Evolutionary conservation across 1,139 yeast species (phyloP), one percentile per base, ranked within the genome.

Genomic region (Saccharomycopsis hybrid): DNA sequence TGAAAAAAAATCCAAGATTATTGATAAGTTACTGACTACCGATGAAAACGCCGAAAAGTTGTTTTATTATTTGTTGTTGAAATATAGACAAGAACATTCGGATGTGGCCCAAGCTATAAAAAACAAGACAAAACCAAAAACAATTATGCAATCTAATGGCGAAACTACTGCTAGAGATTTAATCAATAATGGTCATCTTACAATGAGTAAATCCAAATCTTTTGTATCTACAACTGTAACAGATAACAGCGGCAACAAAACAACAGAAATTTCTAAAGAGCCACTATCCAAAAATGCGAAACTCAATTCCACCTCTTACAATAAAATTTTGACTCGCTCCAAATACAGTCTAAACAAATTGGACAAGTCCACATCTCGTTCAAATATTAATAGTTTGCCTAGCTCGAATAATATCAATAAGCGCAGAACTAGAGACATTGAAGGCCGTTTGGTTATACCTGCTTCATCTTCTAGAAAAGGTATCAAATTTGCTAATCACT

Each of bases 31-130:
- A 42, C 59, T 84, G 46, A 72, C 82, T 2, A 72, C 78, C 0
- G 77, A 72, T 31, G 76, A 80, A 50, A 85, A 84, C 57, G 79
- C 95, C 1, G 98, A 94, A 61, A 94, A 92, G 70, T 80, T 92
- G 51, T 92, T 92, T 59, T 94, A 92, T 66, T 84, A 88, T 55
- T 69, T 94, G 52, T 71, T 92, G 55, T 72, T 84, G 72, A 82
- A 87, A 60, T 92, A 92, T 65, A 77, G 97, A 57, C 85, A 84
- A 59, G 94, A 85, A 54, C 95, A 87, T 62, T 60, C 64, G 46
- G n/a, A n/a, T n/a, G 54, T 53, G 38, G 56, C 58, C 30, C 33
- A 52, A 1, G 25, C 38, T 7, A 41, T 52, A 8, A 54, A 56
- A 43, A 49, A 47, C 3, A 47, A 43, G 37, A 25, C 43, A 24